Evolutionary conservation across 495 filamentous ascomycete genomes (phyloP).

Genomic region (Saxophila tyrrhenica): DNA sequence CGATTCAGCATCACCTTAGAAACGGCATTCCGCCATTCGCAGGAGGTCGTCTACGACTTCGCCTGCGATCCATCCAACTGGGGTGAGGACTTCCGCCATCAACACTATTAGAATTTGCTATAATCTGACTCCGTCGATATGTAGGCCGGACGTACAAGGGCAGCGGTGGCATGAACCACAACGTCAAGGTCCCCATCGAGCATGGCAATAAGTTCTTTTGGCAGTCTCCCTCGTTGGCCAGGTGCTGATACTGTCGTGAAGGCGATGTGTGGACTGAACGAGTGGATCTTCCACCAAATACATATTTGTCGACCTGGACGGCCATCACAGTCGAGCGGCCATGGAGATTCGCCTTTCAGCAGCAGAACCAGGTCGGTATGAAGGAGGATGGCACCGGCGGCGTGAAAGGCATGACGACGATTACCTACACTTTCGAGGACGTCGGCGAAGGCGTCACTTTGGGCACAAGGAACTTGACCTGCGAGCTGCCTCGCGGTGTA

Average conservation of each 20-base stretch:
- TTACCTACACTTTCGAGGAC: background rate
- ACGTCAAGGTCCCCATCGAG: too few species aligned
- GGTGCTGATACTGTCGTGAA: too few species aligned
- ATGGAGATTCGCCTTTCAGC: background rate
- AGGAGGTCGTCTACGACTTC: background rate
- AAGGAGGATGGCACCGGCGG: background rate
- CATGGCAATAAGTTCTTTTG: background rate
- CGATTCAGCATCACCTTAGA: background rate
- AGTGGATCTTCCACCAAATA: background rate
- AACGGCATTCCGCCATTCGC: background rate
- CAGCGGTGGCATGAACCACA: background rate
- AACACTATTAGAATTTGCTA: too few species aligned
- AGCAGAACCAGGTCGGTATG: background rate
- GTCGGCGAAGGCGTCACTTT: background rate
- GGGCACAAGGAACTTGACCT: background rate
- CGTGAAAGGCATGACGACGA: background rate
- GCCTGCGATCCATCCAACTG: background rate
- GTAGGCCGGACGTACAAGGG: background rate
- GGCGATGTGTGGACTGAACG: background rate
- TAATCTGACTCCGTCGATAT: too few species aligned
- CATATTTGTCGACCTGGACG: background rate
- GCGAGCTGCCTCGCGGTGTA: background rate
- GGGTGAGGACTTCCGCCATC: too few species aligned
- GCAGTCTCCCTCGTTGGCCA: background rate
- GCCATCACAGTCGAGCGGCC: background rate